phyloP scores from a whole-genome alignment of 1,284 basidiomycete genomes.

The Sphaerobolus stellatus region DNA sequence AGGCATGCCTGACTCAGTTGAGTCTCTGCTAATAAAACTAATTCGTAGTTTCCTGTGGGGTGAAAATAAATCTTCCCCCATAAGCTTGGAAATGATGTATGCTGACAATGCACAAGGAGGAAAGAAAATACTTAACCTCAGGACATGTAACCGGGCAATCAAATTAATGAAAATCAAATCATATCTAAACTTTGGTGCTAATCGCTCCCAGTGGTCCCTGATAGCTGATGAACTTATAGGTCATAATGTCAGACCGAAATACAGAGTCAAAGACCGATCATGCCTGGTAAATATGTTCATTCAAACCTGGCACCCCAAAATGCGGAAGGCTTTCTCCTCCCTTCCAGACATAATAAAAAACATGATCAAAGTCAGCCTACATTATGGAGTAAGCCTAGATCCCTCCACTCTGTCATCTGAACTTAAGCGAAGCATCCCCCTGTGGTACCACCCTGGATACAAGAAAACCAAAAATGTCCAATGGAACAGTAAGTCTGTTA shows the following conservation, averaged over 20 bases:
- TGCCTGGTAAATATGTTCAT: constrained; percentile 5
- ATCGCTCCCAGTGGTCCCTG: constrained; percentile 15
- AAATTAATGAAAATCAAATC: constrained; percentile 17
- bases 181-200: constrained; percentile 12
- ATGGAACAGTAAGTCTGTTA: neutral
- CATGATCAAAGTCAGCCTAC: neutral
- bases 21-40: neutral
- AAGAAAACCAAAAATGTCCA: neutral
- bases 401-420: neutral
- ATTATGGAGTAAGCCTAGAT: neutral
- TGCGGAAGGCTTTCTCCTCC: neutral
- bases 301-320: neutral
- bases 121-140: constrained; percentile 14
- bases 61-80: neutral
- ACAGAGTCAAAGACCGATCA: neutral
- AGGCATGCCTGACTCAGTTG: neutral
- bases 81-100: neutral
- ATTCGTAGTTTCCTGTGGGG: neutral
- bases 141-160: constrained; percentile 17
- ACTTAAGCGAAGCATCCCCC: neutral
- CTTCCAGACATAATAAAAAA: neutral
- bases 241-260: neutral
- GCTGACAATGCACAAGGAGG: neutral
- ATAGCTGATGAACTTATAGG: constrained; percentile 8
- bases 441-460: neutral